Base-by-base conservation (phyloP, 352 stramenopile species). In the Phytophthora constricta region DNA sequence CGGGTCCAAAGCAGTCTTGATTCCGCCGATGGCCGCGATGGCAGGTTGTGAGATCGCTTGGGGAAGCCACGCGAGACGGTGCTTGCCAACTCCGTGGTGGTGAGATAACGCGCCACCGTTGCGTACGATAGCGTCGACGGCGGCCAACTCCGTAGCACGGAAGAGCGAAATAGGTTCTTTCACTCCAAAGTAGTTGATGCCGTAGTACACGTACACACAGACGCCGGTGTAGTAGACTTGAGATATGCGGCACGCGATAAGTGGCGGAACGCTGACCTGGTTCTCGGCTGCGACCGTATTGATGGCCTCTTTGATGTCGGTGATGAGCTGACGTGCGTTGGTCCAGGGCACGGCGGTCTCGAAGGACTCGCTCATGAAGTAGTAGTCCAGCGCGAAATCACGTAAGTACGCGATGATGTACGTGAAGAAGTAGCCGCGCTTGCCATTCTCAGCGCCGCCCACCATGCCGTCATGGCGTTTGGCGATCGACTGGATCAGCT, bases 181-280 rank as follows among this genome's bases (percentile, higher is more conserved):
- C 20, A 98, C 75, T 37, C 85, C 84, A 49, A 86, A 91, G 74
- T 94, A 93, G 65, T 97, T 97, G 65, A 99, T 97, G 52, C 92
- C 96, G 69, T 98, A 97, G 75, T 99, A 99, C 64, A 98, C 97
- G 70, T 99, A 99, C 25, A 99, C 81, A 43, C 91, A 97, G 43
- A 89, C 94, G 50, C 95, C 95, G 13, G 97, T 97, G 45, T 97
- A 92, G 70, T 99, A 99, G 13, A 98, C 82, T 74, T 99, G 96
- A 1, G 95, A 98, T 26, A 99, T 85, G 19, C 96, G 88, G 64
- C 91, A 97, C 3, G 89, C 91, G 55, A 98, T 88, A 34, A 99
- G 90, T 34, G 95, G 93, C 9, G 80, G 70, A 22, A 91, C 85
- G 20, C 85, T 80, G 31, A 98, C 79, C 39, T 80, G 62, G 48